Evolutionary conservation across 805 yeast species (phyloP).

Genomic region (Middelhovenomyces tepae): DNA sequence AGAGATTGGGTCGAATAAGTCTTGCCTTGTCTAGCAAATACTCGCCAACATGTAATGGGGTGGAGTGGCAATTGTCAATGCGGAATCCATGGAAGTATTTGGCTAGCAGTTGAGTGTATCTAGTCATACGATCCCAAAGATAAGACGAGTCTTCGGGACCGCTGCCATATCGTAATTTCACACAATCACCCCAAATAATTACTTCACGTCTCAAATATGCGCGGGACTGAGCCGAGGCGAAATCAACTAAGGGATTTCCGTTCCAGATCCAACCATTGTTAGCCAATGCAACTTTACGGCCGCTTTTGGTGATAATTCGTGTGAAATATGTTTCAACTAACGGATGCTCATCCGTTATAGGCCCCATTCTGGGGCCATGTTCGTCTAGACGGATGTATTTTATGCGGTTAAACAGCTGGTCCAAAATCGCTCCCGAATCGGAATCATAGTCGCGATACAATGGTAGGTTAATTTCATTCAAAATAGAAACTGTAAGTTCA

Average conservation of each 20-base stretch:
- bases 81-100: conserved; percentile 75
- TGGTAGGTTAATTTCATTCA: conserved; percentile 72
- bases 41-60: conserved; percentile 93
- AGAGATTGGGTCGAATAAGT: conserved; percentile 69
- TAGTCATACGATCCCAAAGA: conserved; percentile 80
- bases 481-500: conserved; percentile 39
- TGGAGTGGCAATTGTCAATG: conserved; percentile 92
- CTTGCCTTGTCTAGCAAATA: conserved; percentile 82
- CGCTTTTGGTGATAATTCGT: conserved; percentile 43
- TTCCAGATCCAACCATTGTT: conserved; percentile 99
- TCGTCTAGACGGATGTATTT: conserved; percentile 67
- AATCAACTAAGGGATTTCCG: conserved; percentile 87
- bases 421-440: conserved; percentile 56
- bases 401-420: conserved; percentile 67
- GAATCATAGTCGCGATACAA: conserved; percentile 67
- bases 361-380: conserved; percentile 74
- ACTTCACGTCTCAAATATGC: conserved; percentile 88
- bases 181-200: conserved; percentile 97
- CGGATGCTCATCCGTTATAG: conserved; percentile 45
- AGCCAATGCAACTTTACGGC: conserved; percentile 56
- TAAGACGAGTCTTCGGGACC: conserved; percentile 76
- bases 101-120: conserved; percentile 67
- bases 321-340: conserved; percentile 86
- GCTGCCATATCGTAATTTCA: conserved; percentile 78
- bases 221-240: conserved; percentile 71